Conservation (phyloP, 2,329 filamentous ascomycete species). For the Phialophora expanda region DNA sequence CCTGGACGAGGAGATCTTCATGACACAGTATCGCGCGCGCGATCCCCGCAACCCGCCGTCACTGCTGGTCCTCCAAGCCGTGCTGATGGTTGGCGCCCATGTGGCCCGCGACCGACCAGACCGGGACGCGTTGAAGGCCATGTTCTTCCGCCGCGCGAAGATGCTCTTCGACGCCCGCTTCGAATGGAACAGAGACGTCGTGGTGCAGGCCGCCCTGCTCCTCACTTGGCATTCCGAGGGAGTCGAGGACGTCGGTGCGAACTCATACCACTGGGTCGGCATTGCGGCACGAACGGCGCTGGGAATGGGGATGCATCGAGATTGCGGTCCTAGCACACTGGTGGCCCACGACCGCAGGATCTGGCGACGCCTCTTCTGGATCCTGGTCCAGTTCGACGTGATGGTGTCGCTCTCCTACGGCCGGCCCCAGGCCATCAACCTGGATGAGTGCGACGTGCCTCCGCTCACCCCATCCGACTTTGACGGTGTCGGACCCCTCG, state of each 20-base stretch:
- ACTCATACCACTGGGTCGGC: slow-evolving; percentile 42
- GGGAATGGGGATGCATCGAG: slow-evolving; percentile 37
- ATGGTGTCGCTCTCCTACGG: slow-evolving; percentile 18
- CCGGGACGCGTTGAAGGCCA: slow-evolving; percentile 35
- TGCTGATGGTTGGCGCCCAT: slow-evolving; percentile 42
- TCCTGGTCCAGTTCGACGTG: slow-evolving; percentile 13
- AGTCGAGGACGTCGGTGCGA: slow-evolving; percentile 37
- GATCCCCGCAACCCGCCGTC: slow-evolving; percentile 37
- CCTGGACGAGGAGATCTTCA: slow-evolving; percentile 60
- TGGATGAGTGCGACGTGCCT: slow-evolving; percentile 18
- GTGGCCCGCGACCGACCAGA: slow-evolving; percentile 40
- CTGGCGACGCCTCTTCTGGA: slow-evolving; percentile 16
- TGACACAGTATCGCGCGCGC: slow-evolving; percentile 57
- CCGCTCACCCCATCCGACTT: slow-evolving; percentile 7
- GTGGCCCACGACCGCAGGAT: slow-evolving; percentile 44
- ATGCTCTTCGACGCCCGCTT: slow-evolving; percentile 41
- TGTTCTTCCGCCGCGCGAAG: slow-evolving; percentile 40
- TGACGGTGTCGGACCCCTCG: background rate
- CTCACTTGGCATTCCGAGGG: slow-evolving; percentile 42
- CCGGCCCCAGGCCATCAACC: slow-evolving; percentile 7
- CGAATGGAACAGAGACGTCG: slow-evolving; percentile 40
- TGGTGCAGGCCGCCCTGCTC: slow-evolving; percentile 42
- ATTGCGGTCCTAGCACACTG: background rate
- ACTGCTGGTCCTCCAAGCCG: slow-evolving; percentile 42
- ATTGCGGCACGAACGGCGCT: slow-evolving; percentile 41